Evolutionary conservation across 2,329 filamentous ascomycete genomes (phyloP).

Genomic region (Aspergillus japonicus): DNA sequence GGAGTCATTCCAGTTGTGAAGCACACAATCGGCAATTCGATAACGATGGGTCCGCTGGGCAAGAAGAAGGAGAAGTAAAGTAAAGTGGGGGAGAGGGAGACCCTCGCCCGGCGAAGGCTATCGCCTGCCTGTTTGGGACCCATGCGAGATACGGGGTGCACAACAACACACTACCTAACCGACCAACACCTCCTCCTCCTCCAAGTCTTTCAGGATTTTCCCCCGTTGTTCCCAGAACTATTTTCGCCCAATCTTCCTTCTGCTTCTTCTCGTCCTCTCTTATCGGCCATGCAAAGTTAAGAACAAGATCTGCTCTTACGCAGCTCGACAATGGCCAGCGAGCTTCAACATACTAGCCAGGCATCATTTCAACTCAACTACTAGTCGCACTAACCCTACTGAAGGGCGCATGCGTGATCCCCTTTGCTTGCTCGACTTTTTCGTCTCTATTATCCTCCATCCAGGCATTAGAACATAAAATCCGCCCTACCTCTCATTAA

Average conservation of each 20-base stretch:
- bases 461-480: not conserved
- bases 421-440: not conserved
- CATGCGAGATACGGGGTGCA: not conserved
- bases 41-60: not conserved
- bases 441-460: not conserved
- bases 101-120: not conserved
- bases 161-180: not conserved
- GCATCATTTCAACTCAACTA: not conserved
- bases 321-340: not conserved
- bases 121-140: not conserved
- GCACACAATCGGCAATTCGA: not conserved
- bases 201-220: too few relatives aligned
- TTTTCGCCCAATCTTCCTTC: not conserved
- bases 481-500: not conserved
- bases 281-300: not conserved
- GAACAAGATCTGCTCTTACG: not conserved
- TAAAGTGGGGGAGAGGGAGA: not conserved
- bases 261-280: not conserved
- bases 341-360: not conserved
- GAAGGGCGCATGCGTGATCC: not conserved
- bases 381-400: not conserved
- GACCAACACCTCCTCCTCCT: too few relatives aligned
- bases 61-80: not conserved
- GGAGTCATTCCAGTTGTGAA: not conserved
- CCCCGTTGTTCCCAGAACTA: too few relatives aligned